Base-by-base conservation (phyloP, 1,284 basidiomycete genomes). In the Ganoderma meredithae region DNA sequence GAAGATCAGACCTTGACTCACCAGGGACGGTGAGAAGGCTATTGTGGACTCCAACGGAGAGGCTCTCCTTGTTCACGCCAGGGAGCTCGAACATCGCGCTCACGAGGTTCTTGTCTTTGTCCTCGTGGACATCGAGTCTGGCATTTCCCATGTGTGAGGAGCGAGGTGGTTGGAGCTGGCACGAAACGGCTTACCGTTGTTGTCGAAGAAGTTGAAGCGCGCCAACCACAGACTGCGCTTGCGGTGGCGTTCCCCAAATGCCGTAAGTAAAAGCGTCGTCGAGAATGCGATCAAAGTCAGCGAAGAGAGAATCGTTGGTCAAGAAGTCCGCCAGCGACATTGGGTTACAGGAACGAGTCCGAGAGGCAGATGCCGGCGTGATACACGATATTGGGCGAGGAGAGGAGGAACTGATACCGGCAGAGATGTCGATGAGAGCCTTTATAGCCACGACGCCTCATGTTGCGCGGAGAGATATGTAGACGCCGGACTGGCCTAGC, bases 1-100 rank as follows among this genome's bases (percentile, higher is more conserved):
- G 74, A 3, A 31, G 36, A n/a, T 74, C 58, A 4, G 72, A 70
- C 12, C 75, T 79, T 25, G 69, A 76, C 77, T 86, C 83, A 8
- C 83, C 85, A 15, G 82, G 81, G 63, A 87, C 65, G 64, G 73
- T 81, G 41, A 87, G 77, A n/a, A 80, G 78, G 63, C 82, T 79
- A 56, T 83, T 79, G 60, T 81, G 78, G 47, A 85, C 73, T 63
- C 86, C 83, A 52, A 87, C 81, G 60, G 67, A 67, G 60, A 87
- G 79, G 47, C 84, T 75, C 27, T 84, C 79, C 36, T 82, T 80
- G 73, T 79, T 82, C 60, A 87, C 25, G 6, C 85, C 84, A 6
- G 85, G 85, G 19, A 88, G 74, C 67, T 87, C 85, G 65, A 88
- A 85, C 3, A 79, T 78, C 22, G 85, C 86, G 0, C 82, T 84